Evolutionary conservation across 2,329 filamentous ascomycete genomes (phyloP).

Genomic region (Alternaria gansuensis): DNA sequence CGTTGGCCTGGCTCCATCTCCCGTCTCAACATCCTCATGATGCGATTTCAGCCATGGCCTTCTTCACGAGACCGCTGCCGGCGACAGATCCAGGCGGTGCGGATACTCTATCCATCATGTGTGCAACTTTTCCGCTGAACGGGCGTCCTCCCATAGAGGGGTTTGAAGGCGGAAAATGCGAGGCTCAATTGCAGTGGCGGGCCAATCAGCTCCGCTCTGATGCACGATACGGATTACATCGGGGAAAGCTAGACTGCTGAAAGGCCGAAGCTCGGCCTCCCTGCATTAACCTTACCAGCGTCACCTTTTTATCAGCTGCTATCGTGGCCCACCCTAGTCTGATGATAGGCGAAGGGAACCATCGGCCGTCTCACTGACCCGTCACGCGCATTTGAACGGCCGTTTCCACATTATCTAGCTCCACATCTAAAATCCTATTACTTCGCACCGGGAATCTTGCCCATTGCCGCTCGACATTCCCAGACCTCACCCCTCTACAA

Average conservation of each 20-base stretch:
- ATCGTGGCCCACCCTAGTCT: slow-evolving; percentile 30
- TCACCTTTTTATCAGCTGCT: slow-evolving; percentile 42
- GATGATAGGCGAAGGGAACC: slow-evolving; percentile 37
- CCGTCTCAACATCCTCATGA: slow-evolving; percentile 22
- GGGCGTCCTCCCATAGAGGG: slow-evolving; percentile 41
- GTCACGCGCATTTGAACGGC: slow-evolving; percentile 33
- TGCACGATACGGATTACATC: slow-evolving; percentile 30
- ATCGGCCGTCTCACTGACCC: slow-evolving; percentile 40
- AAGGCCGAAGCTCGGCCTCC: slow-evolving; percentile 35
- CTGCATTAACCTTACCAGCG: slow-evolving; percentile 33
- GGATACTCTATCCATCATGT: slow-evolving; percentile 19
- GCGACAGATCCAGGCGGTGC: slow-evolving; percentile 20
- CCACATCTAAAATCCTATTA: slow-evolving; percentile 32
- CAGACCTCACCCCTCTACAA: slow-evolving; percentile 18
- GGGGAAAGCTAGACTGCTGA: slow-evolving; percentile 17
- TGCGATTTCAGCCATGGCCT: slow-evolving; percentile 13
- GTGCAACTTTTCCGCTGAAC: slow-evolving; percentile 40
- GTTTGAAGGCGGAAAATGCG: slow-evolving; percentile 19
- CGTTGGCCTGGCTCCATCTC: slow-evolving; percentile 27
- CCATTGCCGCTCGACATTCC: slow-evolving; percentile 33
- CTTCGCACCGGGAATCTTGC: slow-evolving; percentile 29
- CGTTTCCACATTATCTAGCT: slow-evolving; percentile 26
- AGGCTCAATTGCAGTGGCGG: slow-evolving; percentile 11
- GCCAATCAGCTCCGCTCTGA: slow-evolving; percentile 34
- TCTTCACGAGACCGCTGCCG: slow-evolving; percentile 14